Base-by-base conservation (phyloP, 192 early-diverging fungal species). In the Backusella psychrophila region DNA sequence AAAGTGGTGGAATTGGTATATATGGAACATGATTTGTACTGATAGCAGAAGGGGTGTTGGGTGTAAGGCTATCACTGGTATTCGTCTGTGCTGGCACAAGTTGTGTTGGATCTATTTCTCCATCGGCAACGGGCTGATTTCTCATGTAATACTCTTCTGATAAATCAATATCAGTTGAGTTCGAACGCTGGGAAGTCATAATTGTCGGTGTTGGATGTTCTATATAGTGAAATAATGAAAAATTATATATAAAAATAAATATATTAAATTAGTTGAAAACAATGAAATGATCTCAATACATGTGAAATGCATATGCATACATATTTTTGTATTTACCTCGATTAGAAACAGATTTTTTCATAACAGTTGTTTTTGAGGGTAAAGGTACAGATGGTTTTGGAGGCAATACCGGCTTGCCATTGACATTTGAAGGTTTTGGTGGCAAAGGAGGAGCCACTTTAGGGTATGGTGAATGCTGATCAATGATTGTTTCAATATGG, bases 1-100 rank as follows among this genome's bases (percentile, higher is more conserved):
- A 53, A 11, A 89, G 78, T 53, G 87, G 87, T 29, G 87, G 84
- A 1, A 83, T 78, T 17, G 87, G 87, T 41, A 89, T 89, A 39
- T 82, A 68, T 0, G 87, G 87, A 26, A 89, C 77, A 73, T 89
- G 84, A 74, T 89, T 82, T 69, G 87, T 83, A 14, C 69, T 76
- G 39, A 79, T 80, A 34, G 73, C 36, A 67, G 83, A 84, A 21
- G 65, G 63, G 8, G 15, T 34, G 0, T 74, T 74, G 2, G 74
- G 73, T 52, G 83, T 79, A 35, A 85, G 80, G 72, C 80, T 81
- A 63, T 82, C 83, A 26, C 85, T 87, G 21, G 78, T 80, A 73
- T 82, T 83, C 7, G 81, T 79, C 26, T 83, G 82, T 29, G 87
- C 87, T 39, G 85, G 74, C 0, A 85, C 83, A 38, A 89, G 74